phyloP scores from a whole-genome alignment of 148 eudicot genomes.

The Rhododendron vialii region DNA sequence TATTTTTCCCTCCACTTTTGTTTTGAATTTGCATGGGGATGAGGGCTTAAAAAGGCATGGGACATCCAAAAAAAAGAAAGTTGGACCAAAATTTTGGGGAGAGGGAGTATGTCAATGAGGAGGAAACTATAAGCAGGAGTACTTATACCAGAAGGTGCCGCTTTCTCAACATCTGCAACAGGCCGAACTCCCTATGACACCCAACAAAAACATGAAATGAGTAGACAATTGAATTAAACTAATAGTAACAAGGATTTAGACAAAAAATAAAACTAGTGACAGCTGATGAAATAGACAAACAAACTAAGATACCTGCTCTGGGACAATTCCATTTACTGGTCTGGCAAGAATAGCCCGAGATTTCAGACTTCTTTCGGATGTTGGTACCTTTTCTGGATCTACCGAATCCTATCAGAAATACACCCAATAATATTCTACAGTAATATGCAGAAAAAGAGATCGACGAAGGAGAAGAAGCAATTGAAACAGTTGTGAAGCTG shows the following conservation, averaged over 20 bases:
- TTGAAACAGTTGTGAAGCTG: not conserved
- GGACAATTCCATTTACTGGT: slow-evolving; percentile 59
- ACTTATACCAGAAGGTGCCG: slow-evolving; percentile 59
- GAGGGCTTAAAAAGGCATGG: not conserved
- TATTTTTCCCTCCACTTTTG: not conserved
- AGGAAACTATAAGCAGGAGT: not conserved
- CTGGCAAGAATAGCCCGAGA: slow-evolving; percentile 74
- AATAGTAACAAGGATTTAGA: not conserved
- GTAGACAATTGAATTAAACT: not conserved
- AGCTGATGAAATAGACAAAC: not conserved
- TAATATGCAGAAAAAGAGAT: not conserved
- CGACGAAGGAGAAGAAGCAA: not conserved
- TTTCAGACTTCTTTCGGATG: slow-evolving; percentile 69
- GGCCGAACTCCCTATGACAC: slow-evolving; percentile 50
- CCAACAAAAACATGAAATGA: slow-evolving; percentile 14
- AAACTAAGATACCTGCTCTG: slow-evolving; percentile 57
- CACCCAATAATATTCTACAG: not conserved
- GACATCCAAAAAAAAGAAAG: not conserved
- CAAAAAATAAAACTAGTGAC: not conserved
- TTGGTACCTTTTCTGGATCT: slow-evolving; percentile 66
- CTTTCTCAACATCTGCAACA: slow-evolving; percentile 56
- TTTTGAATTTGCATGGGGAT: not conserved
- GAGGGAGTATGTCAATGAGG: not conserved
- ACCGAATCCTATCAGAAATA: slow-evolving; percentile 44
- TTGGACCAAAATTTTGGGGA: not conserved